These are phyloP conservation scores for Rhodomyrtus psidioides DNA, from an alignment of 441 rosid species.

Conservation along the genomic window DNA sequence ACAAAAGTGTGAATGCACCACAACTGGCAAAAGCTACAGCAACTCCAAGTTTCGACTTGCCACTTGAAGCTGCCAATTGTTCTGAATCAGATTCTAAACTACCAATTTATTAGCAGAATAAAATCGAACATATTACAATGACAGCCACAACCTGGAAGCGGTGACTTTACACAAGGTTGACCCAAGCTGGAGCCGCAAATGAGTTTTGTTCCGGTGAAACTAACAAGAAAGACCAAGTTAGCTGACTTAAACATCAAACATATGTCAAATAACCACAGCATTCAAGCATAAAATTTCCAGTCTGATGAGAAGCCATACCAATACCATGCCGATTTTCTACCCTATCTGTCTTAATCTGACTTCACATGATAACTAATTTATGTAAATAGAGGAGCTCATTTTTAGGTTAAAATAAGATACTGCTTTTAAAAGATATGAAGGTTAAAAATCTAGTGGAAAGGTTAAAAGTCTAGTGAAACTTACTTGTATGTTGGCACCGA, in stretches of 20 bases:
- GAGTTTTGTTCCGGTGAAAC: conserved; percentile 69
- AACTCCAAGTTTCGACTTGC: conserved; percentile 49
- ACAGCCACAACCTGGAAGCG: conserved; percentile 43
- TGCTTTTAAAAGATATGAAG: neutral
- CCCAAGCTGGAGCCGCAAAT: conserved; percentile 57
- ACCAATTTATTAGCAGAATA: neutral
- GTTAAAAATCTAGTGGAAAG: neutral
- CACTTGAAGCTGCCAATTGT: conserved; percentile 40
- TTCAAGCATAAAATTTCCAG: neutral
- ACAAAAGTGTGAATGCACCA: conserved; percentile 44
- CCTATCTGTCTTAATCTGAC: neutral
- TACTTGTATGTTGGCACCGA: conserved; percentile 70
- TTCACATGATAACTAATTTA: neutral
- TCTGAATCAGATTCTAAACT: neutral
- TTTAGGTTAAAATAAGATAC: neutral
- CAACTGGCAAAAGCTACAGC: conserved; percentile 42
- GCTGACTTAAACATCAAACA: neutral
- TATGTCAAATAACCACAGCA: neutral
- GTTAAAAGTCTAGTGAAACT: conserved; percentile 1
- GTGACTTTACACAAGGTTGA: conserved; percentile 56
- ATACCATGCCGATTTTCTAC: neutral
- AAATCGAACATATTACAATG: neutral
- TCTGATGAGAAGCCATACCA: neutral
- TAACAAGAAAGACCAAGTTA: conserved; percentile 20
- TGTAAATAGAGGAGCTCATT: neutral